Evolutionary conservation across 164 flowering plant genomes (phyloP), one percentile per base, ranked within the genome.

Genomic region (Buxus sempervirens): DNA sequence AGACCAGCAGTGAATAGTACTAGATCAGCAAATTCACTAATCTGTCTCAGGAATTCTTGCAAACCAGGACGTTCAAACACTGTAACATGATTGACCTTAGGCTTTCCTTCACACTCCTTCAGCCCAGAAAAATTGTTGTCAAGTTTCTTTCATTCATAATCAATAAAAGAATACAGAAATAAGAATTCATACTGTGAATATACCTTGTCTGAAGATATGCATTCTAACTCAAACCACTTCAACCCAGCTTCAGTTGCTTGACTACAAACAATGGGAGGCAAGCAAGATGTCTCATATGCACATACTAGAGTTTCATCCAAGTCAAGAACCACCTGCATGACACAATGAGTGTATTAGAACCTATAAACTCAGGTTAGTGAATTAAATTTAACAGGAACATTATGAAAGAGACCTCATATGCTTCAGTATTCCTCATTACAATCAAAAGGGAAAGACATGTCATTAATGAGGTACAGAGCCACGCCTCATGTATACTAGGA

Each of bases 31-130:
- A 92, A 95, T 80, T 83, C 80, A 74, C 91, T 85, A 12, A 81
- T 84, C 77, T 83, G 77, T 60, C 81, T 77, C 28, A 95, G 77
- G 77, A 95, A 95, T 54, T 95, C 90, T 5, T 77, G 84, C 80
- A 95, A 78, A 41, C 98, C 97, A 2, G 99, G 98, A 54, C 99
- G 96, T 75, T 95, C 99, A 85, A 95, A 95, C 63, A 95, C 99
- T 2, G 99, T 95, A 15, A 95, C 93, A 65, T 92, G 88, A 83
- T 79, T 92, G 80, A 92, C 77, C 81, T 88, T 90, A 25, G 93
- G 89, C 64, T 86, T 87, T 65, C 98, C 98, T 58, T 92, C 96
- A 78, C 48, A 68, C 75, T 89, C 97, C 98, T 95, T 84, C 75
- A 85, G 61, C 55, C 21, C 38, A 64, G 48, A 21, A 3, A 66